Evolutionary conservation across 2,329 filamentous ascomycete genomes (phyloP), one percentile per base, ranked within the genome.

Genomic region (Neopestalotiopsis rosae): DNA sequence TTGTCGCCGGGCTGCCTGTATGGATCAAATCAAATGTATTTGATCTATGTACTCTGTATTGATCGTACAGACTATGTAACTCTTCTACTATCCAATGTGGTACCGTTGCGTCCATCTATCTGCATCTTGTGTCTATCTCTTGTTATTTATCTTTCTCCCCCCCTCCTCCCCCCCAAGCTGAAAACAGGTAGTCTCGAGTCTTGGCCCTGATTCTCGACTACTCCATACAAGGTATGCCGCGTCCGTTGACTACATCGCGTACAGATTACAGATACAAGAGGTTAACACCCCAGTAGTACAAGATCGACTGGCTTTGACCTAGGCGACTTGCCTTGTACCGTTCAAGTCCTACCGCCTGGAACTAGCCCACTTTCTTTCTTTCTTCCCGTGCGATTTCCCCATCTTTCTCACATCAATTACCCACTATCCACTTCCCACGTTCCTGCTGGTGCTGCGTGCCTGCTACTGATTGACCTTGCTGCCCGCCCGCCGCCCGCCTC

Each of bases 321-420:
- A 24, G 20, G n/a, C 32, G 40, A 20, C 32, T 20, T 28, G 10
- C 34, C 10, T 38, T 38, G 34, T 38, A 38, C 34, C 34, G 6
- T 20, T 40, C 59, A 38, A 28, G n/a, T 49, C 38, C 34, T 38
- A 38, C 6, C 34, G 10, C 34, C 34, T 38, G 1, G 34, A 38
- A 38, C 34, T 38, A 64, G 38, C 61, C 61, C 61, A 52, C 61
- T 64, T 28, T 38, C 34, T 38, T 38, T 64, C 61, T 64, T 64
- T 64, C 30, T 34, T 59, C 40, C 59, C 61, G 34, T 38, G 34
- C 34, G n/a, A 64, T 38, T 64, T 64, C 61, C 28, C 61, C 38
- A 64, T 64, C 45, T 52, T 52, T 12, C 45, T 9, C 17, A n/a
- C 24, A 28, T 28, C 24, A n/a, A 17, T 9, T n/a, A 52, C 45